Conservation (phyloP, 176 grass and related monocot species). For the Triticum turgidum region DNA sequence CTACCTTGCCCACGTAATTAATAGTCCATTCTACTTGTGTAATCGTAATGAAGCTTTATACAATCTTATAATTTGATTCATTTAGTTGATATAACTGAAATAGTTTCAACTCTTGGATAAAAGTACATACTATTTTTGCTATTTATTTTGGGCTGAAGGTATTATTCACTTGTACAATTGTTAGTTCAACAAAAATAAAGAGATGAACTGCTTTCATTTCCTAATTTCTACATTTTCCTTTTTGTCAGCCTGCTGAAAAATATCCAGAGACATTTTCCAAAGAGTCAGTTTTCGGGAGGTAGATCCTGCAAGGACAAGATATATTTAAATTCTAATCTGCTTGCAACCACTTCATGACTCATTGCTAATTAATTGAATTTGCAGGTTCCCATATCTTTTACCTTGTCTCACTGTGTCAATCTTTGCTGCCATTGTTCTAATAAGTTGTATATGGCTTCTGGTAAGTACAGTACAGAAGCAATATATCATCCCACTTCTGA, state of each 20-base stretch:
- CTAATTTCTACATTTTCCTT: background rate
- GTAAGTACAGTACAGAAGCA: conserved; percentile 60
- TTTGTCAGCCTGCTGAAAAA: conserved; percentile 72
- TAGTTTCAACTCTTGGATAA: background rate
- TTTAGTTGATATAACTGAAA: background rate
- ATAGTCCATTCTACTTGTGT: background rate
- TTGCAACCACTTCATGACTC: background rate
- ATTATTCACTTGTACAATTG: background rate
- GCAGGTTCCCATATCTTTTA: conserved; percentile 80
- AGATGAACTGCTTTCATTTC: background rate
- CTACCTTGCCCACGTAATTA: conserved; percentile 68
- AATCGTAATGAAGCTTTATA: background rate
- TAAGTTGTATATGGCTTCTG: conserved; percentile 68
- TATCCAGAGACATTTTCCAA: conserved; percentile 58
- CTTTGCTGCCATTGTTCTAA: conserved; percentile 51
- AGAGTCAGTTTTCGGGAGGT: conserved; percentile 65
- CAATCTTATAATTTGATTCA: background rate
- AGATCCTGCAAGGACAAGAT: conserved; percentile 17
- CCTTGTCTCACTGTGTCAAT: conserved; percentile 60
- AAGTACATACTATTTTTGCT: background rate
- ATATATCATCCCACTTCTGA: background rate
- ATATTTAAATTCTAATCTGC: background rate
- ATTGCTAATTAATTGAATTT: conserved; percentile 21
- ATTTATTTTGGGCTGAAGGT: background rate
- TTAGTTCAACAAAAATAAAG: background rate